Evolutionary conservation across 2,329 filamentous ascomycete species (phyloP), one percentile per base, ranked within the genome.

Genomic region (Ceratocystis alfenasii): DNA sequence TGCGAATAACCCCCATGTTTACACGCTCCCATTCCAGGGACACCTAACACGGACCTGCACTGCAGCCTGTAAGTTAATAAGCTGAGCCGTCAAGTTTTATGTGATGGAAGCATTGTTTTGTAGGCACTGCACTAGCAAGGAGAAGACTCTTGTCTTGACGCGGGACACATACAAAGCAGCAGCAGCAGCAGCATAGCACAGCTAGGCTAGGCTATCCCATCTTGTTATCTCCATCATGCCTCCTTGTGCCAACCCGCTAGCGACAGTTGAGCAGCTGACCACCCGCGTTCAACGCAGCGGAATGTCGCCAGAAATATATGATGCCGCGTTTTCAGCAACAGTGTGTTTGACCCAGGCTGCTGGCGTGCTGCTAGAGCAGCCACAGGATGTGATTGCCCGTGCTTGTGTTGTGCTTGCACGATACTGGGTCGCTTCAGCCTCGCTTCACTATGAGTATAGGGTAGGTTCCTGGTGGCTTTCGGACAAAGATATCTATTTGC

Each of bases 321-420:
- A 88, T 72, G 82, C 83, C 69, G 79, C 92, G 69, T 86, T 87
- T 71, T 87, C 86, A 74, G 81, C 86, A 65, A 86, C 87, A 45
- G 85, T 88, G 73, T 83, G 83, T 70, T 81, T 93, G 55, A 89
- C 87, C 2, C 89, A 94, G 75, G 85, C 87, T 25, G 88, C 89
- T 10, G 89, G 89, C 36, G 81, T 95, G 63, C 82, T 97, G 20
- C 81, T 99, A 2, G 84, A 89, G 61, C 80, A 97, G 48, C 89
- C 90, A 5, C 91, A 96, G 73, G 89, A 91, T 70, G 84, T 90
- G 48, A 89, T 94, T 48, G 89, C 91, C 3, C 89, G 91, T 72
- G 90, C 92, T 2, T 89, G 92, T 72, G 85, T 96, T 50, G 76
- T 94, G 0, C 83, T 95, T 44, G 87, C 87, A 63, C 83, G 93